Conservation (phyloP, 768 basidiomycete species). For the Lanmaoa rubissima region DNA sequence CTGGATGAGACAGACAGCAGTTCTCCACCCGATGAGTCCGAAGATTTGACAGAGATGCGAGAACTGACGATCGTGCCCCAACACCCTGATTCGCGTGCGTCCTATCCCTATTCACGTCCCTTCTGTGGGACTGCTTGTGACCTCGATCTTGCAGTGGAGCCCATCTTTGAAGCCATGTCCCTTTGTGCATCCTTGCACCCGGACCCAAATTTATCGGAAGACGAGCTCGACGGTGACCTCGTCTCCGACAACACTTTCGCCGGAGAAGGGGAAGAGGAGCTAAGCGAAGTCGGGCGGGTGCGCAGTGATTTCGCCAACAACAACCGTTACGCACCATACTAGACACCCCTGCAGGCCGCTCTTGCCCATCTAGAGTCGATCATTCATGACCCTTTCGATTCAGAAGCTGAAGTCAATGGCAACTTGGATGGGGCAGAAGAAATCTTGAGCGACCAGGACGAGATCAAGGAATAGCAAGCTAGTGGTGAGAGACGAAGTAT, state of each 20-base stretch:
- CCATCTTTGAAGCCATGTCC: conserved; percentile 85
- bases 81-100: conserved; percentile 57
- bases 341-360: conserved; percentile 67
- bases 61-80: conserved; percentile 79
- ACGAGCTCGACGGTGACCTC: conserved; percentile 54
- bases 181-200: conserved; percentile 84
- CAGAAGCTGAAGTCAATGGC: conserved; percentile 16
- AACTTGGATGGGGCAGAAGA: conserved; percentile 13
- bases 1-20: conserved; percentile 63
- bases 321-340: conserved; percentile 83
- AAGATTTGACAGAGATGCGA: conserved; percentile 56
- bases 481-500: neutral
- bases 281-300: conserved; percentile 89
- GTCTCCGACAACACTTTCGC: conserved; percentile 51
- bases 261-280: conserved; percentile 60
- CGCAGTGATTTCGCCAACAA: conserved; percentile 83
- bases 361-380: conserved; percentile 82
- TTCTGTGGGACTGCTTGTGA: conserved; percentile 1
- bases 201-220: conserved; percentile 46
- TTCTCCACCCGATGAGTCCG: conserved; percentile 37
- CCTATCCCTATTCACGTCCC: neutral
- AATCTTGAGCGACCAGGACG: conserved; percentile 13
- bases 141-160: conserved; percentile 54
- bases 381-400: conserved; percentile 52
- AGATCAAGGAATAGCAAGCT: conserved; percentile 8